Base-by-base conservation (phyloP, 805 yeast genomes). In the Tetrapisispora nanseiensis region DNA sequence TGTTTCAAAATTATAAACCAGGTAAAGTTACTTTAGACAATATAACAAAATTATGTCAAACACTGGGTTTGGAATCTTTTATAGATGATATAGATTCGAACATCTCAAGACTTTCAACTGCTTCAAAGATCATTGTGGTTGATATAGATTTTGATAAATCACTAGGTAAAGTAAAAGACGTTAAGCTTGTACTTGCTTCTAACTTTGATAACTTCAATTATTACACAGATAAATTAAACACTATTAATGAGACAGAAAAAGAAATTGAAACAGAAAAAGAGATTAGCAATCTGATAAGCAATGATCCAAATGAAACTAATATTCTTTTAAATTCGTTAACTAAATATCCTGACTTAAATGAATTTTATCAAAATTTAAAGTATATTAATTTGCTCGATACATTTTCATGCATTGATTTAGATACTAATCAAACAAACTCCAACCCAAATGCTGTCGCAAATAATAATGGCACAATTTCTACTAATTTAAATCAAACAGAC, bases 181-280 rank as follows among this genome's bases (percentile, higher is more conserved):
- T 61, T 22, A 62, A 61, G 44, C 46, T 62, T 33, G 67, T 62
- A 2, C 41, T 62, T 16, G 67, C 67, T 8, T 61, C 65, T 3
- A 61, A 57, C 46, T 62, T 61, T 44, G 66, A 62, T 39, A 55
- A 57, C 23, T 62, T 62, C 48, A 59, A 61, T 39, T 62, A 62
- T 41, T 59, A 43, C 40, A 56, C 54, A 33, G 36, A 26, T 10
- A 46, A 47, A 12, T 23, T 21, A n/a, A 21, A 16, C 15, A n/a
- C n/a, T n/a, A 3, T 33, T 3, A 7, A 7, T 2, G 46, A 44
- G 1, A 24, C 20, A 18, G 16, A n/a, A 24, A 21, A 27, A 19
- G 16, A 18, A 3, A 16, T 10, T 8, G 23, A 11, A 18, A 30
- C 12, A 5, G 26, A 33, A 1, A 18, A n/a, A n/a, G n/a, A n/a